Base-by-base conservation (phyloP, 306 rosid genomes). In the Benincasa hispida region DNA sequence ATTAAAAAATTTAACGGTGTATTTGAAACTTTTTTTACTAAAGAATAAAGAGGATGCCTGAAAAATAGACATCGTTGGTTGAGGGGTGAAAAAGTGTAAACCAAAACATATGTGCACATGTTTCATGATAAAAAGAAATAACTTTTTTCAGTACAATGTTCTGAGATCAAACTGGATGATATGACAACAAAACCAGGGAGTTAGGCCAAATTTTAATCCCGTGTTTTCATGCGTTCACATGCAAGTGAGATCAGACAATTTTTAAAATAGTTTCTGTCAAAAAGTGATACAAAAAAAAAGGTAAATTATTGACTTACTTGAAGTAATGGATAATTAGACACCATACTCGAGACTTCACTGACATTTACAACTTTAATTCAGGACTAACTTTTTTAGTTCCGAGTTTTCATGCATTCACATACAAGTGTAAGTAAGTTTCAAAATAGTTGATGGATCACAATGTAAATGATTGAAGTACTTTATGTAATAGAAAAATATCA, bases 331-430 rank as follows among this genome's bases (percentile, higher is more conserved):
- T 42, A 21, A 42, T 42, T 41, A 22, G 53, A 66, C 14, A 67
- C 74, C 47, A n/a, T 19, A 66, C 74, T 67, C 28, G 51, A 67
- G n/a, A 67, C 18, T 53, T 51, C 77, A 32, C 1, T 74, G 58
- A 55, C 41, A 48, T 73, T 54, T 51, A 42, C 61, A 27, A 8
- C 45, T 18, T 21, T 32, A 74, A 51, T 30, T 58, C 27, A 68
- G 80, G 14, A 41, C 80, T 85, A 84, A 93, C 96, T 51, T 30
- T 61, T 61, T 17, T 30, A 61, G 68, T 6, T 18, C 22, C 41
- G 93, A 97, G 81, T 87, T 94, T 86, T 92, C 99, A 55, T 87
- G 90, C 91, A 87, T 87, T 56, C 98, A 68, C 19, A 41, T 70
- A 39, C 5, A 24, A 47, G 25, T 70, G 34, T 70, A 12, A 47